Evolutionary conservation across 495 filamentous ascomycete species (phyloP).

Genomic region (Neurospora sp.): DNA sequence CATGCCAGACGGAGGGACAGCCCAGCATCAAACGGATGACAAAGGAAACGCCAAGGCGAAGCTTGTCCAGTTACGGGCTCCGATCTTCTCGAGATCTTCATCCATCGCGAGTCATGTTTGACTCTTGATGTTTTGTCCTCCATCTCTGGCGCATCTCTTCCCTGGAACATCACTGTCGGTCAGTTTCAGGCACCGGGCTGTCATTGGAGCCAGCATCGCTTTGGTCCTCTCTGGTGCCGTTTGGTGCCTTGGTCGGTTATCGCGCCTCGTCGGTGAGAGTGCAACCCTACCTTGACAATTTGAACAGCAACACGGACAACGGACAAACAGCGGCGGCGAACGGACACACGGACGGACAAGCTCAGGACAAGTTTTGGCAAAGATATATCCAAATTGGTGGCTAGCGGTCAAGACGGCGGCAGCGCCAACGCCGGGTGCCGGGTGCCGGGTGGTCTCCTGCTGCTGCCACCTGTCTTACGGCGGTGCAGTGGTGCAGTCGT

Average conservation of each 20-base stretch:
- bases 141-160: not conserved
- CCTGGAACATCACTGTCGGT: not conserved
- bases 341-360: not conserved
- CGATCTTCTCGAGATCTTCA: not conserved
- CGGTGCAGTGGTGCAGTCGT: not conserved
- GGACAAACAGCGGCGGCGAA: not conserved
- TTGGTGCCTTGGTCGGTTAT: not conserved
- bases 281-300: not conserved
- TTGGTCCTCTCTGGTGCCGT: not conserved
- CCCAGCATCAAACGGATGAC: not conserved
- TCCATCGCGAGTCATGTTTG: not conserved
- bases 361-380: not conserved
- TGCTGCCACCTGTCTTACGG: not conserved
- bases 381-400: not conserved
- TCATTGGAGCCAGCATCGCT: conserved; percentile 2
- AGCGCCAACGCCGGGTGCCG: not conserved
- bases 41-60: not conserved
- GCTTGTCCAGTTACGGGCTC: not conserved
- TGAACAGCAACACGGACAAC: not conserved
- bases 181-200: conserved; percentile 1
- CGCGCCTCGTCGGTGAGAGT: not conserved
- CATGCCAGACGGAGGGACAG: not conserved
- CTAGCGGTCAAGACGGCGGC: not conserved
- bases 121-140: not conserved
- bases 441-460: not conserved